These are phyloP conservation scores for Solanum neorickii DNA, from an alignment of 257 asterid genomes.

Conservation along the genomic window DNA sequence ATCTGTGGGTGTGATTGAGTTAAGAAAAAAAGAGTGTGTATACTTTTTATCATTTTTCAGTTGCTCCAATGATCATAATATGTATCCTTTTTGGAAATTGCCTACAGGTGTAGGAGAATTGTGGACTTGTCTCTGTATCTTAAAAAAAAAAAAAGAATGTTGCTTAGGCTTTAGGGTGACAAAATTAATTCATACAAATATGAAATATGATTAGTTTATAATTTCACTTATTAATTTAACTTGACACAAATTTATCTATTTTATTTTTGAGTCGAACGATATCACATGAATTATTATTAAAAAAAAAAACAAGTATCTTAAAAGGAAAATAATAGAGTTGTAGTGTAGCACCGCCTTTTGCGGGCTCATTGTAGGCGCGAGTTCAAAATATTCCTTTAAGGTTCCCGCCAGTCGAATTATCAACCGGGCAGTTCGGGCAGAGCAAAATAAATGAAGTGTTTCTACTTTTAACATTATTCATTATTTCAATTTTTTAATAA, in stretches of 20 bases:
- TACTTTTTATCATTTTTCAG: not conserved
- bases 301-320: no score
- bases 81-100: not conserved
- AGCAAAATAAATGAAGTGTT: not conserved
- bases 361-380: not conserved
- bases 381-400: not conserved
- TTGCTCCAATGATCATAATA: not conserved
- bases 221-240: not conserved
- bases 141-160: no score
- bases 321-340: not conserved
- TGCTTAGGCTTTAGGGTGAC: not conserved
- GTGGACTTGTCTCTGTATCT: slow-evolving; percentile 29
- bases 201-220: not conserved
- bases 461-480: not conserved
- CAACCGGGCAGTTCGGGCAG: slow-evolving; percentile 11
- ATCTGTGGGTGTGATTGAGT: not conserved
- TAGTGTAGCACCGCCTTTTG: not conserved
- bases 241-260: not conserved
- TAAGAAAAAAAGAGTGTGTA: not conserved
- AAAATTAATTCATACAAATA: not conserved
- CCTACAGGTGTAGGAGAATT: slow-evolving; percentile 47
- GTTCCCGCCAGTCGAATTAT: not conserved
- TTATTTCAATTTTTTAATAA: not conserved
- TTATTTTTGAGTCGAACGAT: no score
- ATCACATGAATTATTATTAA: no score